phyloP scores from a whole-genome alignment of 345 rosid species.

The Salix koriyanagi region DNA sequence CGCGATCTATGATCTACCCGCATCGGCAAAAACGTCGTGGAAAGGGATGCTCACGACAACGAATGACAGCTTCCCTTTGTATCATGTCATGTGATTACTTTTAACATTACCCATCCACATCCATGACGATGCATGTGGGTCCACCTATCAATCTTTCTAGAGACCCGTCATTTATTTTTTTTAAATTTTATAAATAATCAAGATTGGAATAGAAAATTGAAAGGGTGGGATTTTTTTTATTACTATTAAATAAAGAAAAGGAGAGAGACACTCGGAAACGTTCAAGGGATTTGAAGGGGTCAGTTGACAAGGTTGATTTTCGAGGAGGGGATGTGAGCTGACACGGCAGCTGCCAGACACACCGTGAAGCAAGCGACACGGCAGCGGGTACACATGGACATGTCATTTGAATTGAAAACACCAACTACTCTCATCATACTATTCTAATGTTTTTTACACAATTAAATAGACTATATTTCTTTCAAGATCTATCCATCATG shows the following conservation, averaged over 20 bases:
- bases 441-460: too few relatives aligned
- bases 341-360: slow-evolving; percentile 15
- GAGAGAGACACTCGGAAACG: slow-evolving; percentile 3
- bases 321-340: slow-evolving; percentile 18
- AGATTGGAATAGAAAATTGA: neutral
- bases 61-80: slow-evolving; percentile 1
- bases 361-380: neutral
- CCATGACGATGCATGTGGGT: slow-evolving; percentile 1
- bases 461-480: too few relatives aligned
- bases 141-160: slow-evolving; percentile 5
- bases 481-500: too few relatives aligned
- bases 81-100: slow-evolving; percentile 22
- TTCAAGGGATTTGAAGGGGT: slow-evolving; percentile 10
- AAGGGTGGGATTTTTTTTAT: neutral
- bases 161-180: neutral
- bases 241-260: neutral
- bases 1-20: neutral
- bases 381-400: neutral
- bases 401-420: neutral
- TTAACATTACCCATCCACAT: neutral
- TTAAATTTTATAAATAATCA: neutral
- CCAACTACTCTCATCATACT: neutral
- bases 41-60: neutral
- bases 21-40: slow-evolving; percentile 15
- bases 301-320: slow-evolving; percentile 16